Evolutionary conservation across 1,284 basidiomycete genomes (phyloP).

Genomic region (Albatrellus sp.): DNA sequence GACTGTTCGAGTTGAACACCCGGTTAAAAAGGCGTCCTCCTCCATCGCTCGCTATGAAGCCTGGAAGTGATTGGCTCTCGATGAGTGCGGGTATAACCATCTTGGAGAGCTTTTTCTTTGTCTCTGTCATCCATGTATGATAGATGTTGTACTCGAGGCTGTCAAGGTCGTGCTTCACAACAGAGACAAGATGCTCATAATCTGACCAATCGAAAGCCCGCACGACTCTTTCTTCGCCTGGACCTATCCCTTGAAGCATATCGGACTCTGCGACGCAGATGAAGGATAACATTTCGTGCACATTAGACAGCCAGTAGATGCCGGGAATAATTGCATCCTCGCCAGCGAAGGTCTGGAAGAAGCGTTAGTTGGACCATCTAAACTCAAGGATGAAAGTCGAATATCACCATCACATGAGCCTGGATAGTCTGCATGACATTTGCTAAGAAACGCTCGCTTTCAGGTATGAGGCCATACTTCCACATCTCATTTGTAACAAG

Average conservation of each 20-base stretch:
- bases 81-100: conserved; percentile 99
- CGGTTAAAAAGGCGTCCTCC: conserved; percentile 90
- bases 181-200: conserved; percentile 91
- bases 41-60: conserved; percentile 94
- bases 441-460: conserved; percentile 96
- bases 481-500: conserved; percentile 99
- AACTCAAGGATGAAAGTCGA: conserved; percentile 8
- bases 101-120: conserved; percentile 92
- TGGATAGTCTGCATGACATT: conserved; percentile 99
- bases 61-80: conserved; percentile 94
- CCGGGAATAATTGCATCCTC: conserved; percentile 96
- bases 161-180: conserved; percentile 98
- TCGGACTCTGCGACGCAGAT: conserved; percentile 98
- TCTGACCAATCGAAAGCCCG: conserved; percentile 95
- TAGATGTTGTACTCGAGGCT: conserved; percentile 99
- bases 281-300: conserved; percentile 99
- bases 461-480: conserved; percentile 96
- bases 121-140: conserved; percentile 99
- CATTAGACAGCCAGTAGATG: conserved; percentile 98
- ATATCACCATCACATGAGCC: conserved; percentile 88
- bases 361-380: conserved; percentile 6
- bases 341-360: conserved; percentile 67
- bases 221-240: conserved; percentile 85
- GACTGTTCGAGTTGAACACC: conserved; percentile 72
- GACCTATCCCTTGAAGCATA: conserved; percentile 95